Conservation (phyloP, 1,284 basidiomycete genomes). For the Rhodotorula sp. region DNA sequence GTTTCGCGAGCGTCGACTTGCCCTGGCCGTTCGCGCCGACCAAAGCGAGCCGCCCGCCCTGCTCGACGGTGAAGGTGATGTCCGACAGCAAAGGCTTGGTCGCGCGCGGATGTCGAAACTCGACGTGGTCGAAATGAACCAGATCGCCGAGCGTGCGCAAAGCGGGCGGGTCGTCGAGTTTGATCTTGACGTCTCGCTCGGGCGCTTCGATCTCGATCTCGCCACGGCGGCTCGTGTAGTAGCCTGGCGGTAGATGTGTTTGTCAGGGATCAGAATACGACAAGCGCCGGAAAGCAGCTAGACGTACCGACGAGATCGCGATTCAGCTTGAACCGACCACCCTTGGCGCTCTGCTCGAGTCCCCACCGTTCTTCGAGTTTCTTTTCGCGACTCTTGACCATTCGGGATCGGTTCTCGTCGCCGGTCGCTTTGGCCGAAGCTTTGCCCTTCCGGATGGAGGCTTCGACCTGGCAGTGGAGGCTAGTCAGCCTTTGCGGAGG, state of each 20-base stretch:
- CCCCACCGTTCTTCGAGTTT: conserved; percentile 64
- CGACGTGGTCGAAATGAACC: conserved; percentile 57
- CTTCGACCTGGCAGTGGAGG: conserved; percentile 42
- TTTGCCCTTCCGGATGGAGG: conserved; percentile 55
- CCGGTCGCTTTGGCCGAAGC: conserved; percentile 61
- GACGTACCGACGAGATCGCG: conserved; percentile 55
- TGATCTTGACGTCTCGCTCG: conserved; percentile 55
- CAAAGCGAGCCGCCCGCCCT: conserved; percentile 60
- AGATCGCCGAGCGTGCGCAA: conserved; percentile 59
- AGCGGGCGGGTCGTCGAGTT: conserved; percentile 57
- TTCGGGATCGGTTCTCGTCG: conserved; percentile 62
- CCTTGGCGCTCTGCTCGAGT: conserved; percentile 56
- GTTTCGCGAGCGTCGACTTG: conserved; percentile 60
- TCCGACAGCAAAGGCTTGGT: conserved; percentile 55
- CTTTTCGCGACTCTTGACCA: conserved; percentile 63
- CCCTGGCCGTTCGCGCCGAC: conserved; percentile 61
- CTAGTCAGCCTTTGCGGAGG: not conserved
- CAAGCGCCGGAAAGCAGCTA: not conserved
- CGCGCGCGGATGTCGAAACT: conserved; percentile 53
- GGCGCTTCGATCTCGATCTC: conserved; percentile 56
- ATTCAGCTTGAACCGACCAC: conserved; percentile 64
- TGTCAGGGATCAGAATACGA: not conserved
- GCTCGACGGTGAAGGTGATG: conserved; percentile 61
- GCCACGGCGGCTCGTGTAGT: conserved; percentile 54
- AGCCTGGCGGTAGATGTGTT: too few species aligned